Evolutionary conservation across 2,329 filamentous ascomycete species (phyloP).

Genomic region (Rhinocladiella mackenziei): DNA sequence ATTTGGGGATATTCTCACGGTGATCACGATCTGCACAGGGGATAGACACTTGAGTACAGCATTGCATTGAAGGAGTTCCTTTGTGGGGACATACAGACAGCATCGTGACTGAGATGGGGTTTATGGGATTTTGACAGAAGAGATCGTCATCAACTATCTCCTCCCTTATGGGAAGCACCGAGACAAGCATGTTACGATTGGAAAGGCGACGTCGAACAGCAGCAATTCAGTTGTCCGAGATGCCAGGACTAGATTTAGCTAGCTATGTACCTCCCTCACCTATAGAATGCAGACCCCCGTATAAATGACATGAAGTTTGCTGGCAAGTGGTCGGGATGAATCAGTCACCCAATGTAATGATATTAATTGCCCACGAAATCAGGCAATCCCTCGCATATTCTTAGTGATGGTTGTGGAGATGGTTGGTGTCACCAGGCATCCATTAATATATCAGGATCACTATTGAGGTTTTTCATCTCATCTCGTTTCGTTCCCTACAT

Average conservation of each 20-base stretch:
- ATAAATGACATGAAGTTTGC: no score
- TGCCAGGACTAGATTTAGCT: conserved; percentile 5
- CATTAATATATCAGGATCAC: no score
- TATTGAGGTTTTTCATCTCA: no score
- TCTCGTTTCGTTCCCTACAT: no score
- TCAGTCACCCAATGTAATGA: no score
- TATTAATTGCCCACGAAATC: no score
- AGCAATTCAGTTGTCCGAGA: conserved; percentile 1
- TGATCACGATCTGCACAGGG: conserved; percentile 16
- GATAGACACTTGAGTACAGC: conserved; percentile 24
- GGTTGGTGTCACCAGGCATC: no score
- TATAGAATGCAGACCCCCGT: no score
- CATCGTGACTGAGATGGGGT: not conserved
- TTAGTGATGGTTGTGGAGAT: no score
- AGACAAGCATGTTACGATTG: not conserved
- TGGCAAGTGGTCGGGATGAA: no score
- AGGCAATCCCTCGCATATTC: no score
- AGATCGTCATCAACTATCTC: conserved; percentile 4
- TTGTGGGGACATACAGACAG: not conserved
- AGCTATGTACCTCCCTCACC: not conserved
- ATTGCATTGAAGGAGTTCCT: conserved; percentile 20
- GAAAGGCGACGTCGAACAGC: conserved; percentile 3
- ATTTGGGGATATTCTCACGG: conserved; percentile 9
- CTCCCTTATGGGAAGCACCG: conserved; percentile 5
- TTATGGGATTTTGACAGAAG: not conserved